Evolutionary conservation across 164 flowering plant species (phyloP), one percentile per base, ranked within the genome.

Genomic region (Magnolia officinalis): DNA sequence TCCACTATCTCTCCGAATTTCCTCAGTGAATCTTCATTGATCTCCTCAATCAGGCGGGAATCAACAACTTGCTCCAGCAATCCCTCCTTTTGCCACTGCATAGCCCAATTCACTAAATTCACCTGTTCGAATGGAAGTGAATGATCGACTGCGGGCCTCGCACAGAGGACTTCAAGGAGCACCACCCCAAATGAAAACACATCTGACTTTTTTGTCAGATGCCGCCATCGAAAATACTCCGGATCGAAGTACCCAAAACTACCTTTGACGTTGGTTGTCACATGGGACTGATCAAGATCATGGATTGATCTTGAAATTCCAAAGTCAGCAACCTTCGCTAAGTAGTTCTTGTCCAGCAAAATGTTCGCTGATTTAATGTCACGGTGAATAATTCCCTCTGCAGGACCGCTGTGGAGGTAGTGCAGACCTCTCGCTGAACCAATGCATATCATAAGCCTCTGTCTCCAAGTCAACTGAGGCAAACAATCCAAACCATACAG

Each of bases 191-290:
- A 74, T 7, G 70, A 63, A 63, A 63, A 74, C 7, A 74, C 76
- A 37, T 74, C 76, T 2, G 70, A 74, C 64, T 74, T 74, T 23
- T 74, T 23, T 14, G 76, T 74, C 31, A 74, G 69, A 14, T 74
- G 76, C 4, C 63, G 76, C 23, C 76, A 37, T n/a, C 29, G 63
- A 23, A 64, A 63, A 21, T 91, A 91, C 82, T 91, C 93, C 10
- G 96, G 96, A 63, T 92, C 96, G 51, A 91, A 84, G 78, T 91
- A 91, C n/a, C 96, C 96, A 80, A 91, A 90, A 37, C 91, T 91
- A 24, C 96, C 92, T 2, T 93, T 91, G 51, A 74, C 8, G 9
- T 61, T 67, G 1, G 82, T 82, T 31, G 79, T 78, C 4, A 82
- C 84, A 70, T 82, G 84, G 21, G 79, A 75, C 58, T 75, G 74